phyloP scores from a whole-genome alignment of 2,329 filamentous ascomycete genomes.

The Hypoxylon sp. region DNA sequence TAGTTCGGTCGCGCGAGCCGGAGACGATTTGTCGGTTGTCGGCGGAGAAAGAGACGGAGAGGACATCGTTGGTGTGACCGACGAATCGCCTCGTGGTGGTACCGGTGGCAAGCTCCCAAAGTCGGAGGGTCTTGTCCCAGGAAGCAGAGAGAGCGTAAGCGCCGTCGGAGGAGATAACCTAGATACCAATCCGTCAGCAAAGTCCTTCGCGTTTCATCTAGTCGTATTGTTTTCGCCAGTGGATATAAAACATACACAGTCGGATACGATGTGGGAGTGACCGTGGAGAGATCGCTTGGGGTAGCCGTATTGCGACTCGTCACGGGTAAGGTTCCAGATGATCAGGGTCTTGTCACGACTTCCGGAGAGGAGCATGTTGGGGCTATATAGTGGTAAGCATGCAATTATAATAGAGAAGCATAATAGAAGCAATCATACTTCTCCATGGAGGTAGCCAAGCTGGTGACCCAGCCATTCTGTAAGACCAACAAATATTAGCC shows the following conservation, averaged over 20 bases:
- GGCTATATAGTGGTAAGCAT: constrained; percentile 68
- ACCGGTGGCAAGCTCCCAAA: constrained; percentile 98
- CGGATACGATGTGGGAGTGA: constrained; percentile 99
- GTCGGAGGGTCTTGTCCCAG: constrained; percentile 99
- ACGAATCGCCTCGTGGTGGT: constrained; percentile 98
- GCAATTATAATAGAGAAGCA: constrained; percentile 40
- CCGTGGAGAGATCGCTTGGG: constrained; percentile 99
- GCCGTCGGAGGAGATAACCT: constrained; percentile 99
- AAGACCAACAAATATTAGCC: constrained; percentile 50
- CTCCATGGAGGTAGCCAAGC: constrained; percentile 97
- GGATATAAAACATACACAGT: constrained; percentile 84
- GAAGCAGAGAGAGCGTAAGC: constrained; percentile 98
- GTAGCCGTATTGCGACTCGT: constrained; percentile 98
- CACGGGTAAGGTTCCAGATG: constrained; percentile 99
- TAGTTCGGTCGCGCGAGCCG: constrained; percentile 96
- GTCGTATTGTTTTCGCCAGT: not conserved
- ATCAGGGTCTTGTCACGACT: constrained; percentile 99
- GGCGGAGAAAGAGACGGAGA: constrained; percentile 99
- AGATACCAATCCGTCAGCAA: constrained; percentile 56
- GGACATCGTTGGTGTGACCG: constrained; percentile 99
- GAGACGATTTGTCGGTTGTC: constrained; percentile 99
- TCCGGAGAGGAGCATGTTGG: constrained; percentile 99
- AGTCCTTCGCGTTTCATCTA: constrained; percentile 23
- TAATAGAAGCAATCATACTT: constrained; percentile 75
- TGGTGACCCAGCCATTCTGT: constrained; percentile 97